Evolutionary conservation across 1,284 basidiomycete species (phyloP), one percentile per base, ranked within the genome.

Genomic region (Rhodotorula glutinis): DNA sequence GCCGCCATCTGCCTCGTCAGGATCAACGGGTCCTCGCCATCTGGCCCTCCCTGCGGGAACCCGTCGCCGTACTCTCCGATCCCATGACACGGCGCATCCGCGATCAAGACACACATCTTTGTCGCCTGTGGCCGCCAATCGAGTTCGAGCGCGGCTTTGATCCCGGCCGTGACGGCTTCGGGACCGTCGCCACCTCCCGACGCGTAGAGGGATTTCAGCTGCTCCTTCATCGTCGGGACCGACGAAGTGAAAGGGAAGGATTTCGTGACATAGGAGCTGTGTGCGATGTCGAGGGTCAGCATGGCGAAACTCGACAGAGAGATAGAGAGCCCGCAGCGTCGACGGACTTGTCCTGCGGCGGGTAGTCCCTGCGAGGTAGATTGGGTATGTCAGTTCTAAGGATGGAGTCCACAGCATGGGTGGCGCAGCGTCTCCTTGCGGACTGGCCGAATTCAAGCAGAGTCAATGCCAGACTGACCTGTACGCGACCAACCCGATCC

Each of bases 151-250:
- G 88, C 88, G 73, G 94, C 92, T 13, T 87, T 87, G 79, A 99
- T 82, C 17, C 90, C 95, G 5, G 95, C 93, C 0, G 96, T 99
- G 65, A 97, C 91, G 5, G 94, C 96, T 78, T 99, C 96, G 0
- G 96, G 96, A 0, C 96, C 95, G 82, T 99, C 95, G 17, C 95
- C 95, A 38, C 96, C 93, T 21, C 95, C 95, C 9, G 89, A 90
- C 21, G 96, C 96, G 80, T 95, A 92, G 67, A 94, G 81, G 29
- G 84, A 82, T 54, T 89, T 88, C 65, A 98, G 84, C 77, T 94
- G 86, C 75, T 85, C 86, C 76, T 97, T 91, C 40, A 98, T 89
- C 75, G 89, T 85, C 73, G 85, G 83, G 74, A 97, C 93, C 77
- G 94, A 88, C 11, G 90, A 92, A 25, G 92, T 91, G 81, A 98